Conservation (phyloP, 805 yeast species). For the Starmerella ratchasimensis region DNA sequence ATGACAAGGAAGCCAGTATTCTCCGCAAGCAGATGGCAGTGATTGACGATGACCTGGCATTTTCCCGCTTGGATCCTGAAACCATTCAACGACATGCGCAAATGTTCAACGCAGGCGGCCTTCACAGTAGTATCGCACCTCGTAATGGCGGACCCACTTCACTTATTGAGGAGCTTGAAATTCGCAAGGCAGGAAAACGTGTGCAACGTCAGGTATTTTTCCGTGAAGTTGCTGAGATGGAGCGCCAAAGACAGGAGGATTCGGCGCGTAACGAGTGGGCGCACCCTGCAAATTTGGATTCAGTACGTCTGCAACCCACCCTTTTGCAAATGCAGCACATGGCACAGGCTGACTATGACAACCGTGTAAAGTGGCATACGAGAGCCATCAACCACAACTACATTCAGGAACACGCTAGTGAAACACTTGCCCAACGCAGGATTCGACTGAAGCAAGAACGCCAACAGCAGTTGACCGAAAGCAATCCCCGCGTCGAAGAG, state of each 20-base stretch:
- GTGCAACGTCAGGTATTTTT: conserved; percentile 20
- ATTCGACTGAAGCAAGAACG: conserved; percentile 20
- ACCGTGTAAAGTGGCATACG: conserved; percentile 20
- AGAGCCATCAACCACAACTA: conserved; percentile 12
- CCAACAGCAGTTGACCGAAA: not conserved
- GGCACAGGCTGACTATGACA: conserved; percentile 23
- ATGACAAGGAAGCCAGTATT: conserved; percentile 6
- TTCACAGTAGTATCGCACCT: conserved; percentile 14
- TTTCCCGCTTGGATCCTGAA: conserved; percentile 23
- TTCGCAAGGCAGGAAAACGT: conserved; percentile 25
- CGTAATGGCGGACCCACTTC: conserved; percentile 22
- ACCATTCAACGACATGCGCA: conserved; percentile 19
- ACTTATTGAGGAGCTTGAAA: conserved; percentile 28
- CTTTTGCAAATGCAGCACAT: conserved; percentile 24
- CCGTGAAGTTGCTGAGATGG: conserved; percentile 19
- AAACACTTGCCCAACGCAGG: conserved; percentile 24
- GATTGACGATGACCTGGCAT: conserved; percentile 21
- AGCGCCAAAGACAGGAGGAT: conserved; percentile 15
- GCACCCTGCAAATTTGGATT: conserved; percentile 23
- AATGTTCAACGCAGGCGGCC: conserved; percentile 21
- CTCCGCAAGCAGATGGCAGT: conserved; percentile 10
- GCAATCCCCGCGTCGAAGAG: conserved; percentile 8
- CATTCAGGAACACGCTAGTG: conserved; percentile 18
- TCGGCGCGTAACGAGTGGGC: not conserved
- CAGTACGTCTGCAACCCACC: conserved; percentile 17